Evolutionary conservation across 192 early-diverging fungal species (phyloP).

Genomic region (Coemansia sp.): DNA sequence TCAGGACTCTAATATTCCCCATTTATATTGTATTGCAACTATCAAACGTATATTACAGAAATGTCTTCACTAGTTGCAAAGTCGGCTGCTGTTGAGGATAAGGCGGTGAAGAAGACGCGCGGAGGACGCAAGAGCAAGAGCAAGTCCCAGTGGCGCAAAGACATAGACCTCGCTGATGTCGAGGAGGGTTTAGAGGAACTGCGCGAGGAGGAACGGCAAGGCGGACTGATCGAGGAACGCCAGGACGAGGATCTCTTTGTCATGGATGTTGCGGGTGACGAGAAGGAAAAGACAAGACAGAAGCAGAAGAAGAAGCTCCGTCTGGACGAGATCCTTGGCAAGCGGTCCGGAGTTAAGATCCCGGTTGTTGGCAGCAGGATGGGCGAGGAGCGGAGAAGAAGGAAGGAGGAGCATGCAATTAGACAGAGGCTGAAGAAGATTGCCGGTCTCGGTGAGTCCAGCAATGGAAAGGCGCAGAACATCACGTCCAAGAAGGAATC

Average conservation of each 20-base stretch:
- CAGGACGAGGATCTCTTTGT: slow-evolving; percentile 29
- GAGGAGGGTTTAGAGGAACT: slow-evolving; percentile 72
- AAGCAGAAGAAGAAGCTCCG: slow-evolving; percentile 56
- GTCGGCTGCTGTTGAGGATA: neutral
- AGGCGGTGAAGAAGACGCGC: slow-evolving; percentile 52
- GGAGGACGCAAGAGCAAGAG: slow-evolving; percentile 87
- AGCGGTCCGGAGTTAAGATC: slow-evolving; percentile 63
- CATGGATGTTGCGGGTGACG: slow-evolving; percentile 21
- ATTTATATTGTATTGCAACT: neutral
- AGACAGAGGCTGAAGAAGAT: slow-evolving; percentile 28
- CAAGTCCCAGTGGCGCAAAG: slow-evolving; percentile 90
- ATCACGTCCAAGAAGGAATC: slow-evolving; percentile 13
- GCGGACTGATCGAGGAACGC: slow-evolving; percentile 21
- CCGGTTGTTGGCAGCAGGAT: slow-evolving; percentile 20
- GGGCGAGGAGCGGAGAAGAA: slow-evolving; percentile 30
- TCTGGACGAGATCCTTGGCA: slow-evolving; percentile 83
- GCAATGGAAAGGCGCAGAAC: neutral
- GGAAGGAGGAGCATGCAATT: slow-evolving; percentile 23
- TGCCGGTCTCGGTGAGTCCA: slow-evolving; percentile 18
- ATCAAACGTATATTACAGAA: neutral
- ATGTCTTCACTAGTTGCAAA: slow-evolving; percentile 23
- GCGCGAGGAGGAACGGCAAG: slow-evolving; percentile 70
- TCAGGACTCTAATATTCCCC: neutral
- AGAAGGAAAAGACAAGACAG: slow-evolving; percentile 16
- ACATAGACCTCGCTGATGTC: slow-evolving; percentile 79